Evolutionary conservation across 116 monocot species (phyloP).

Genomic region (Trichopus zeylanicus): DNA sequence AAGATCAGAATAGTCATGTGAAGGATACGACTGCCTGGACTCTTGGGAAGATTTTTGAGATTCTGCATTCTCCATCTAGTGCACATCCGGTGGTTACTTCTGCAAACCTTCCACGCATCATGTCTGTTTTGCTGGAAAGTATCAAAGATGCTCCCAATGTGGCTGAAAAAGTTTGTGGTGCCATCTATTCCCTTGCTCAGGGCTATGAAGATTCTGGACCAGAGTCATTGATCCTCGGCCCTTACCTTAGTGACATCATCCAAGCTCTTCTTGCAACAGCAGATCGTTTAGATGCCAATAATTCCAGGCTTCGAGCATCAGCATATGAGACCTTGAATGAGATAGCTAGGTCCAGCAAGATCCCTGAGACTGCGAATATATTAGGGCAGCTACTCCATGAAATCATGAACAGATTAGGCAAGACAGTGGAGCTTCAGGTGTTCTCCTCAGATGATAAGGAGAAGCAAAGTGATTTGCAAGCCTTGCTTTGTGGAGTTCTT

Average conservation of each 20-base stretch:
- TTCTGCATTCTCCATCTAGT: slow-evolving; percentile 31
- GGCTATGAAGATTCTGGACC: slow-evolving; percentile 45
- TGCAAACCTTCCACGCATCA: slow-evolving; percentile 33
- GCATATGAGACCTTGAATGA: slow-evolving; percentile 46
- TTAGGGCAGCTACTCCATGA: slow-evolving; percentile 19
- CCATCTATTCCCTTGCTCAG: slow-evolving; percentile 54
- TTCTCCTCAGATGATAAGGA: slow-evolving; percentile 21
- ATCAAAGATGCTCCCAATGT: slow-evolving; percentile 60
- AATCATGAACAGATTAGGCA: slow-evolving; percentile 22
- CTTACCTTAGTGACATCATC: slow-evolving; percentile 34
- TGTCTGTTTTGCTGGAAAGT: slow-evolving; percentile 41
- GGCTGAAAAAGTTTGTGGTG: slow-evolving; percentile 55
- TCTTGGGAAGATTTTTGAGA: slow-evolving; percentile 40
- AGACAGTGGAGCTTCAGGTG: slow-evolving; percentile 11
- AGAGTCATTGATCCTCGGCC: slow-evolving; percentile 19
- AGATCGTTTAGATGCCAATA: slow-evolving; percentile 25
- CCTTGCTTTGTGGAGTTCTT: slow-evolving; percentile 22
- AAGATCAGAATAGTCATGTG: slow-evolving; percentile 44
- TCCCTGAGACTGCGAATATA: slow-evolving; percentile 12
- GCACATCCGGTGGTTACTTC: slow-evolving; percentile 23
- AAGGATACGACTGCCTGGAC: slow-evolving; percentile 63
- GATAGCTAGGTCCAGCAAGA: slow-evolving; percentile 20
- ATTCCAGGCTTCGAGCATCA: slow-evolving; percentile 24
- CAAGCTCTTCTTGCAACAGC: slow-evolving; percentile 35
- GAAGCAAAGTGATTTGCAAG: slow-evolving; percentile 28